These are phyloP conservation scores for Rubia tinctorum DNA, from an alignment of 305 asterid genomes.

Conservation along the genomic window DNA sequence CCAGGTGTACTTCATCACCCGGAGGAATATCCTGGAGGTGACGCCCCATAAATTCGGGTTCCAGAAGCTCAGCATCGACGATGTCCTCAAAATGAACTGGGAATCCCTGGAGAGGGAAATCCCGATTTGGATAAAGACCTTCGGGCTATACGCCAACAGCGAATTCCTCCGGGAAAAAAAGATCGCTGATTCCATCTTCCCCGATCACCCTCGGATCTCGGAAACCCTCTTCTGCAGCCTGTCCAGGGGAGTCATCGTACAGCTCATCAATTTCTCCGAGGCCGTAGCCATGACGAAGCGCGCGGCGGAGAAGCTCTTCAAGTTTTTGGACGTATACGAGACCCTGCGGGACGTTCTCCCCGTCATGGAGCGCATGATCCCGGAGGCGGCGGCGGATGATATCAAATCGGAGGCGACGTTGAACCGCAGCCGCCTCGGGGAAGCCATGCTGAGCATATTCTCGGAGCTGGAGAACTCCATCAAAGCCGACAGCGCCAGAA, in stretches of 20 bases:
- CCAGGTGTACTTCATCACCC: constrained; percentile 46
- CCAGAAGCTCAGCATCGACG: constrained; percentile 71
- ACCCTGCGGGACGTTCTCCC: constrained; percentile 44
- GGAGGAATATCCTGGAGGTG: constrained; percentile 68
- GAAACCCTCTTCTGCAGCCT: constrained; percentile 38
- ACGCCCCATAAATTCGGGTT: constrained; percentile 50
- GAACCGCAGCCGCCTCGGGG: constrained; percentile 57
- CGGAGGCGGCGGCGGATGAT: constrained; percentile 29
- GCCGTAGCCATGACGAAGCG: constrained; percentile 70
- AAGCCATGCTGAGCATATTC: constrained; percentile 58
- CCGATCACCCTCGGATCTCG: constrained; percentile 32
- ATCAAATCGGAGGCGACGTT: constrained; percentile 53
- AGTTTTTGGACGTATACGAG: constrained; percentile 73
- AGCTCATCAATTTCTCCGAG: constrained; percentile 67
- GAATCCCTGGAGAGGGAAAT: constrained; percentile 74
- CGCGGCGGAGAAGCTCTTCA: constrained; percentile 75
- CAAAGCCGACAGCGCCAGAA: constrained; percentile 59
- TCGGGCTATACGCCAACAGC: constrained; percentile 38
- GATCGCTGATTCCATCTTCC: constrained; percentile 43
- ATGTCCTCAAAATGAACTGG: constrained; percentile 77
- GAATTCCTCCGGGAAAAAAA: constrained; percentile 48
- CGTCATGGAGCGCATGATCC: constrained; percentile 28
- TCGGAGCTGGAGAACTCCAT: constrained; percentile 73
- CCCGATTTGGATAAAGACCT: constrained; percentile 51
- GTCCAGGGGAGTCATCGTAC: constrained; percentile 32